Percentiles rank a stretch among this genome's conserved stretches.
Conservation (phyloP, 805 yeast genomes). For the Starmerella stigmatis region DNA sequence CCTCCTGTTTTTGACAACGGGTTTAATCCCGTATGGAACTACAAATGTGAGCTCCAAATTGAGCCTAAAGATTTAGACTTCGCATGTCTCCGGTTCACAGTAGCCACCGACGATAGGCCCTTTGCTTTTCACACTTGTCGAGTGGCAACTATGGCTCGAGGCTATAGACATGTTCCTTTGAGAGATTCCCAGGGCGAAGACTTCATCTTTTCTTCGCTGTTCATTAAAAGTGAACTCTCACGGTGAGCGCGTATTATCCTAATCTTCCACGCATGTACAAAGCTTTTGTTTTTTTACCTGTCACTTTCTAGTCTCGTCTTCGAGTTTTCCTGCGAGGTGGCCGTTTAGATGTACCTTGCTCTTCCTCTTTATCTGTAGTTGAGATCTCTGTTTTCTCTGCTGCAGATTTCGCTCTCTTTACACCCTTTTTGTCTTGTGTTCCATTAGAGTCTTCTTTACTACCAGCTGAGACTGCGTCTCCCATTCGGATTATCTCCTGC, state of each 20-base stretch:
- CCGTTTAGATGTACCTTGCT: no score
- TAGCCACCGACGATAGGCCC: conserved; percentile 28
- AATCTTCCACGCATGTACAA: not conserved
- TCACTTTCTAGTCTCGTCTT: not conserved
- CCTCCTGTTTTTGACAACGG: conserved; percentile 53
- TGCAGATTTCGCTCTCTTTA: no score
- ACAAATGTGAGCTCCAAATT: conserved; percentile 39
- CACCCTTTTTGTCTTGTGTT: no score
- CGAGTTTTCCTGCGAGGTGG: no score
- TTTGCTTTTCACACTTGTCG: conserved; percentile 56
- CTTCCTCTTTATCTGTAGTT: no score
- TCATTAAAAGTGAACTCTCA: conserved; percentile 29
- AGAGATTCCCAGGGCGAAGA: conserved; percentile 75
- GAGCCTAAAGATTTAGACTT: conserved; percentile 27
- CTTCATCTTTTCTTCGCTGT: conserved; percentile 47
- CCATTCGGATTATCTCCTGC: conserved; percentile 33
- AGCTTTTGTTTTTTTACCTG: not conserved
- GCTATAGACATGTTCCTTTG: conserved; percentile 73
- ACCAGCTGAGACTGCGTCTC: not conserved
- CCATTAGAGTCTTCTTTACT: no score
- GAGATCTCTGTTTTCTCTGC: not conserved
- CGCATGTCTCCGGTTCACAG: conserved; percentile 32
- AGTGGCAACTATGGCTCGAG: conserved; percentile 54
- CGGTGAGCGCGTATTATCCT: no score
- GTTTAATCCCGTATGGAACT: conserved; percentile 78